Conservation (phyloP, 306 rosid species). For the Castanopsis chinensis region DNA sequence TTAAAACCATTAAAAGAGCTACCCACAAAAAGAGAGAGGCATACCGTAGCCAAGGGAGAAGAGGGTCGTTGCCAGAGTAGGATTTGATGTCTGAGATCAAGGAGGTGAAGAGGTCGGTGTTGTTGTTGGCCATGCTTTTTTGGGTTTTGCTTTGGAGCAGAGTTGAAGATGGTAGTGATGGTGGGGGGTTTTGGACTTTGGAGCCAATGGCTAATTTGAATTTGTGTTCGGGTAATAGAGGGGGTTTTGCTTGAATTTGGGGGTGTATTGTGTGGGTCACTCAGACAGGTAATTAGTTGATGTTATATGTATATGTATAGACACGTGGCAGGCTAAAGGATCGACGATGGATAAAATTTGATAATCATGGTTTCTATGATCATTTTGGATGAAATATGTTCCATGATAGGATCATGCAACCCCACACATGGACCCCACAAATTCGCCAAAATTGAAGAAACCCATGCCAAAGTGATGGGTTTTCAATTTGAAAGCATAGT, state of each 20-base stretch:
- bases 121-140: conserved; percentile 27
- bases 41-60: conserved; percentile 94
- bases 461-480: too few species aligned
- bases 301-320: neutral
- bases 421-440: too few species aligned
- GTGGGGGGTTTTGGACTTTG: neutral
- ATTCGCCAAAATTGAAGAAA: too few species aligned
- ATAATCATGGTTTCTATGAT: too few species aligned
- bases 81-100: conserved; percentile 55
- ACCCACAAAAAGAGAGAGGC: neutral
- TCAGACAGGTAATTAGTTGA: neutral
- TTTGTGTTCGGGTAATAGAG: neutral
- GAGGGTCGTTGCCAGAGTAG: conserved; percentile 86
- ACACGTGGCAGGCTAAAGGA: neutral
- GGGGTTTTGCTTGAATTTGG: neutral
- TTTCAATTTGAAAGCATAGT: too few species aligned
- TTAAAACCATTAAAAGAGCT: neutral
- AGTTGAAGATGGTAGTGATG: neutral
- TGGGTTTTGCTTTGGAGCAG: neutral
- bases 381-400: too few species aligned
- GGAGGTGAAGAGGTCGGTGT: conserved; percentile 59
- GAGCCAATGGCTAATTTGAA: conserved; percentile 1
- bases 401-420: too few species aligned
- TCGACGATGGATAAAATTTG: too few species aligned
- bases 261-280: neutral